phyloP scores from a whole-genome alignment of 148 eudicot species.

The Dianthus caryophyllus region DNA sequence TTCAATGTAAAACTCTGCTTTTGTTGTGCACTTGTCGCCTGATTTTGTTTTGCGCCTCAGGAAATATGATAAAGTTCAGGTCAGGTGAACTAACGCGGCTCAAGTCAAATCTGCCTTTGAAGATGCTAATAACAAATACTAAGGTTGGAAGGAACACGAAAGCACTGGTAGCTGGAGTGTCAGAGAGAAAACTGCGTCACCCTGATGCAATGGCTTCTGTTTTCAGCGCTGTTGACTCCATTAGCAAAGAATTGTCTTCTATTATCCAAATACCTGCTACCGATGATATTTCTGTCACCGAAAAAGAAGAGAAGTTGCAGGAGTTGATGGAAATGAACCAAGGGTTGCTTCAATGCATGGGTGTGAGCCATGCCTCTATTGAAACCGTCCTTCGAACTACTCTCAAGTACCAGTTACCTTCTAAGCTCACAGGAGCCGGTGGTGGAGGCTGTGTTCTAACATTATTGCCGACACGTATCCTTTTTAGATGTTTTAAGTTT shows the following conservation, averaged over 20 bases:
- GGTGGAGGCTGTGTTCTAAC: constrained; percentile 98
- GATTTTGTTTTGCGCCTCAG: constrained; percentile 35
- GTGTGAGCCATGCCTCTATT: constrained; percentile 93
- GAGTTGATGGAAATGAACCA: constrained; percentile 98
- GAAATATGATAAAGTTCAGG: constrained; percentile 84
- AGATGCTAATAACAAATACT: constrained; percentile 92
- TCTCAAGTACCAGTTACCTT: constrained; percentile 65
- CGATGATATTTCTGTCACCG: constrained; percentile 51
- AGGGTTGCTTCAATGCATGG: constrained; percentile 94
- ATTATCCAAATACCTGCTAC: constrained; percentile 57
- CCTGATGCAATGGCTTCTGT: constrained; percentile 71
- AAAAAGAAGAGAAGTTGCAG: constrained; percentile 71
- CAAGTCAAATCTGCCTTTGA: constrained; percentile 61
- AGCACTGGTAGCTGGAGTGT: constrained; percentile 84
- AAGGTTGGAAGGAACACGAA: constrained; percentile 93
- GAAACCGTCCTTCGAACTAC: constrained; percentile 81
- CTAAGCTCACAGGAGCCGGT: constrained; percentile 97
- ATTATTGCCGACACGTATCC: constrained; percentile 88
- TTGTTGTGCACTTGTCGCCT: no score
- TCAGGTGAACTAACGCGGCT: constrained; percentile 72
- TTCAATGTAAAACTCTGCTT: no score
- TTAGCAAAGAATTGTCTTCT: constrained; percentile 72
- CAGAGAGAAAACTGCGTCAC: constrained; percentile 69
- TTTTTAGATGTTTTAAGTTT: constrained; percentile 5
- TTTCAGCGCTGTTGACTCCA: constrained; percentile 80